Percentiles rank a stretch among this genome's conserved stretches.
phyloP scores from a whole-genome alignment of 352 stramenopile genomes.

The Hyaloperonospora brassicae region DNA sequence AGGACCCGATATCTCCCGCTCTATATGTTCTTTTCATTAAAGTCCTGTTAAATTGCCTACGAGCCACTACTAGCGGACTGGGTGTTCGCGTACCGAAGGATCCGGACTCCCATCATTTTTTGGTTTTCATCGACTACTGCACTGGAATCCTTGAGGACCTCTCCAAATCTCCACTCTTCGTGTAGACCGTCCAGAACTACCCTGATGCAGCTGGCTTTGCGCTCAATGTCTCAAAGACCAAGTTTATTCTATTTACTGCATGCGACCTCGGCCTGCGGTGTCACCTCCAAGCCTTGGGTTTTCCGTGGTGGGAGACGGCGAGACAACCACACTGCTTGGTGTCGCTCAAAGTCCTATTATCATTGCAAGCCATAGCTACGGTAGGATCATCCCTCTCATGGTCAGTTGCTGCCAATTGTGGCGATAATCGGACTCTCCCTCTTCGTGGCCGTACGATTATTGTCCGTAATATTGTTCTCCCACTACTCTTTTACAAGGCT shows the following conservation, averaged over 20 bases:
- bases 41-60: not conserved
- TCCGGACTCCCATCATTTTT: not conserved
- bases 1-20: not conserved
- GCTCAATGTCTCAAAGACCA: not conserved
- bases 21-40: not conserved
- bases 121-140: not conserved
- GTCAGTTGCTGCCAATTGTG: not conserved
- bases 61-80: not conserved
- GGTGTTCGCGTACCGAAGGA: not conserved
- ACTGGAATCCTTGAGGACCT: not conserved
- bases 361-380: not conserved
- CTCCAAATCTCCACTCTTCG: not conserved
- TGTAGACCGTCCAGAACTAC: not conserved
- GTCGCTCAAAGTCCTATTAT: not conserved
- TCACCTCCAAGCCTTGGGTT: not conserved
- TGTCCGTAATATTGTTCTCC: not conserved
- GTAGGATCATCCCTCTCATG: not conserved
- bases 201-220: not conserved
- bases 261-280: not conserved
- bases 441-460: no score
- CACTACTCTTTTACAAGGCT: not conserved
- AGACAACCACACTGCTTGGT: not conserved
- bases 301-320: not conserved
- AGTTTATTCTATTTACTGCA: not conserved
- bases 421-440: no score